Conservation (phyloP, 169 alveolate genomes). For the Perkinsus olseni region DNA sequence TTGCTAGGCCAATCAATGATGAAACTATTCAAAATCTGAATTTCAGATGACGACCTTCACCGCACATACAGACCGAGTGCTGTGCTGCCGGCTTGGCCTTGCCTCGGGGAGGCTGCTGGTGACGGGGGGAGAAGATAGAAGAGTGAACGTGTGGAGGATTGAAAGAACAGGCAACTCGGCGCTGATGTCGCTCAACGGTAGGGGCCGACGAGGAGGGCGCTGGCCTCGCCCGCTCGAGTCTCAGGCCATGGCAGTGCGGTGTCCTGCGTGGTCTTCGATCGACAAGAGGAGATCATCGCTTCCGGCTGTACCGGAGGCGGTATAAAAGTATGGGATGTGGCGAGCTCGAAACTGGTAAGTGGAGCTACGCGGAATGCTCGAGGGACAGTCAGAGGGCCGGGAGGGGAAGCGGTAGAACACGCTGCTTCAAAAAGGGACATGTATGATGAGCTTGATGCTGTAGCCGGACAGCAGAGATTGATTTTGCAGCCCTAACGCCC, state of each 20-base stretch:
- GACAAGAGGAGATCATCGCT: background rate
- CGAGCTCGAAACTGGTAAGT: background rate
- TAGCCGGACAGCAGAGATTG: too few relatives aligned
- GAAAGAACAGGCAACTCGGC: background rate
- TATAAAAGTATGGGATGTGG: conserved; percentile 10
- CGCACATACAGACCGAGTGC: background rate
- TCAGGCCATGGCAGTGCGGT: background rate
- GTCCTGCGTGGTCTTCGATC: conserved; percentile 7
- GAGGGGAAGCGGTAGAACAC: too few relatives aligned
- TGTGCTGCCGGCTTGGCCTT: background rate
- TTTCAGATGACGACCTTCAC: background rate
- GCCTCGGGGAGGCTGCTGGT: background rate
- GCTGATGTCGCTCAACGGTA: background rate
- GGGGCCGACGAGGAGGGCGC: background rate
- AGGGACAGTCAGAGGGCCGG: too few relatives aligned
- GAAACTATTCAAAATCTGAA: background rate
- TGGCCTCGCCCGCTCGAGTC: background rate
- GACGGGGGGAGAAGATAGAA: conserved; percentile 1
- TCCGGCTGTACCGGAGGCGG: conserved; percentile 10
- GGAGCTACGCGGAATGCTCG: too few relatives aligned
- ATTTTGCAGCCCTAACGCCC: too few relatives aligned
- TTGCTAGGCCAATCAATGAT: too few relatives aligned
- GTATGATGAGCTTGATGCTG: too few relatives aligned
- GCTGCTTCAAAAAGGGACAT: too few relatives aligned
- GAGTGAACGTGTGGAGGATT: conserved; percentile 6